A percentile compares a stretch with the other conserved stretches of the same genome.
Evolutionary conservation across 352 stramenopile genomes (phyloP).

Genomic region (Globisporangium nodosum): DNA sequence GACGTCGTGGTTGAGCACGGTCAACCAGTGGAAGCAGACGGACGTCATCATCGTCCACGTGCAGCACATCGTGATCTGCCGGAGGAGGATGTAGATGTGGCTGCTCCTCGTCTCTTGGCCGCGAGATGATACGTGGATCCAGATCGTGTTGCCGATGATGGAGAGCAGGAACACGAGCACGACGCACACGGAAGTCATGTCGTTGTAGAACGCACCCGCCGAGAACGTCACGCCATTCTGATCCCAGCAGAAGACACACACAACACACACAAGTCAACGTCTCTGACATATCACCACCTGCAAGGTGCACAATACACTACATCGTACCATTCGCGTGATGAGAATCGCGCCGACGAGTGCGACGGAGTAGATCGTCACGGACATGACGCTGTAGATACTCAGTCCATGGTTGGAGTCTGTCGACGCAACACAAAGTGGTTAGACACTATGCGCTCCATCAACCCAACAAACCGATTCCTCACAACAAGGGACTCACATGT

Average conservation of each 20-base stretch:
- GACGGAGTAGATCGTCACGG: slow-evolving; percentile 76
- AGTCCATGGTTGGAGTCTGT: slow-evolving; percentile 56
- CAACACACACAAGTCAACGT: neutral
- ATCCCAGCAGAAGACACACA: neutral
- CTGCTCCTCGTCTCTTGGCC: slow-evolving; percentile 34
- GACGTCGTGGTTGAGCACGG: slow-evolving; percentile 63
- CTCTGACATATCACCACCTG: neutral
- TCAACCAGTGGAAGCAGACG: slow-evolving; percentile 82
- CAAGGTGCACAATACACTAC: neutral
- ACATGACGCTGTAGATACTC: slow-evolving; percentile 87
- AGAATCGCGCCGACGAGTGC: slow-evolving; percentile 66
- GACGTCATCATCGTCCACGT: slow-evolving; percentile 86
- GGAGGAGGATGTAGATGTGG: slow-evolving; percentile 73
- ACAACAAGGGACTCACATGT: slow-evolving; percentile 36
- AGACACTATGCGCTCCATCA: neutral
- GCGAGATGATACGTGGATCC: slow-evolving; percentile 68
- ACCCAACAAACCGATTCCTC: neutral
- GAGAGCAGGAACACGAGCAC: slow-evolving; percentile 66
- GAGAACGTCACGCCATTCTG: slow-evolving; percentile 83
- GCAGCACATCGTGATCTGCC: slow-evolving; percentile 61
- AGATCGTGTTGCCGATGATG: slow-evolving; percentile 77
- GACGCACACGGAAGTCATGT: slow-evolving; percentile 77
- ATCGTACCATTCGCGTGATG: slow-evolving; percentile 72
- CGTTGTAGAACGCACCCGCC: slow-evolving; percentile 72
- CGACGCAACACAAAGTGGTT: slow-evolving; percentile 8